Conservation (phyloP, 495 filamentous ascomycete genomes). For the Penicillium daleae region DNA sequence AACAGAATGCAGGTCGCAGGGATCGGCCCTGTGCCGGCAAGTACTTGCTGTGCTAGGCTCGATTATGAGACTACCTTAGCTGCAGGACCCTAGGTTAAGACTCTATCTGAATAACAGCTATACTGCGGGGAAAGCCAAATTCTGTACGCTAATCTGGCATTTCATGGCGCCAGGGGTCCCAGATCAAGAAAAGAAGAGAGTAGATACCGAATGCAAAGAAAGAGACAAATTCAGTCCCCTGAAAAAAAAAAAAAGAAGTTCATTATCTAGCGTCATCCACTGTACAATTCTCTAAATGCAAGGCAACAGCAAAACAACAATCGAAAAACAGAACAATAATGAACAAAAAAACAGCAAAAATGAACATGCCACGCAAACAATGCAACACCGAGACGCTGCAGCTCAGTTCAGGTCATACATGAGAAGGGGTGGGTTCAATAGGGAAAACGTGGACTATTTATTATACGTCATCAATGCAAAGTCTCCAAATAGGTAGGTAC, state of each 20-base stretch:
- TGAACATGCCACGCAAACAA: conserved; percentile 25
- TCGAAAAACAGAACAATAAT: neutral
- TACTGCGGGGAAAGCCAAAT: neutral
- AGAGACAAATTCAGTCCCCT: too few relatives aligned
- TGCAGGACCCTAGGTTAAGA: conserved; percentile 5
- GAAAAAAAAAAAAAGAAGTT: conserved; percentile 14
- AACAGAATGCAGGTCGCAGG: conserved; percentile 1
- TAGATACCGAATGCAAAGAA: too few relatives aligned
- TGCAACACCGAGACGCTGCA: conserved; percentile 30
- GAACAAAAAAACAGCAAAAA: neutral
- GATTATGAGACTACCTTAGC: neutral
- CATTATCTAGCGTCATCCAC: conserved; percentile 27
- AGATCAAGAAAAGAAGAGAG: too few relatives aligned
- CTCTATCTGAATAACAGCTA: conserved; percentile 8
- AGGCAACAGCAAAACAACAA: neutral
- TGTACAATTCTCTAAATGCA: conserved; percentile 34
- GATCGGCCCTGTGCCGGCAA: conserved; percentile 4
- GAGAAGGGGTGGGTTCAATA: neutral
- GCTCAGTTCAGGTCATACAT: conserved; percentile 16
- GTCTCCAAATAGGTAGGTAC: conserved; percentile 6
- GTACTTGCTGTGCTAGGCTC: neutral
- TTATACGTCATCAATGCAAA: conserved; percentile 20
- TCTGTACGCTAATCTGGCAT: too few relatives aligned
- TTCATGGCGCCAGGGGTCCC: neutral
- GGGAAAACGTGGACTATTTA: conserved; percentile 1